Evolutionary conservation across 2,329 filamentous ascomycete species (phyloP), one percentile per base, ranked within the genome.

Genomic region (Exserohilum rostratum): DNA sequence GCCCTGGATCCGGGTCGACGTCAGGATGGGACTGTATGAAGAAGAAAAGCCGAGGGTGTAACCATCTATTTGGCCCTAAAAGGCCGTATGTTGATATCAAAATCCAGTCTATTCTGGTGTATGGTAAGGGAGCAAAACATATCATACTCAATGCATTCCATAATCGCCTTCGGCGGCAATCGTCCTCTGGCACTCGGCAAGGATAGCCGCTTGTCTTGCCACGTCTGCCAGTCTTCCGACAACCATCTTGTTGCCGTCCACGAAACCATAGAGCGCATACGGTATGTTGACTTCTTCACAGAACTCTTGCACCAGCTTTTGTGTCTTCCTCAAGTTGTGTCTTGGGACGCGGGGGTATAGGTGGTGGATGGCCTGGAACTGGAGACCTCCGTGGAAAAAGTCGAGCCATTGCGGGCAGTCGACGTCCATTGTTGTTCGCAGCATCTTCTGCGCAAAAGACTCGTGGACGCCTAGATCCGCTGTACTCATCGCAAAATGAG

Each of bases 391-490:
- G 70, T 90, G 87, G 67, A 89, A 80, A 63, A 86, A 90, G 70
- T 90, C 88, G 22, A 90, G 76, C 88, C 87, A 90, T 20, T 80
- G 77, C 0, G 88, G 88, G 72, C 87, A 90, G 64, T 89, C 86
- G 43, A 90, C 84, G 65, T 90, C 88, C 87, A 90, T 89, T 22
- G 87, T 90, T 3, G 87, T 90, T 39, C 87, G 82, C 33, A 90
- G 77, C 80, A 88, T 87, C 65, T 85, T 85, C 76, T 89, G 86
- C 0, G 87, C 79, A 67, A 90, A 90, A 0, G 85, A 87, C 68
- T 90, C 87, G 50, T 79, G 77, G 42, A 84, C 81, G 55, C 86
- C 86, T 2, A 89, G 79, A 58, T 89, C 85, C 0, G 83, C 76
- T 2, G 85, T 88, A 20, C 84, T 85, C 87, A 90, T 90, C 55